Evolutionary conservation across 169 alveolate species (phyloP), one percentile per base, ranked within the genome.

Genomic region (Cryptosporidium ubiquitum): DNA sequence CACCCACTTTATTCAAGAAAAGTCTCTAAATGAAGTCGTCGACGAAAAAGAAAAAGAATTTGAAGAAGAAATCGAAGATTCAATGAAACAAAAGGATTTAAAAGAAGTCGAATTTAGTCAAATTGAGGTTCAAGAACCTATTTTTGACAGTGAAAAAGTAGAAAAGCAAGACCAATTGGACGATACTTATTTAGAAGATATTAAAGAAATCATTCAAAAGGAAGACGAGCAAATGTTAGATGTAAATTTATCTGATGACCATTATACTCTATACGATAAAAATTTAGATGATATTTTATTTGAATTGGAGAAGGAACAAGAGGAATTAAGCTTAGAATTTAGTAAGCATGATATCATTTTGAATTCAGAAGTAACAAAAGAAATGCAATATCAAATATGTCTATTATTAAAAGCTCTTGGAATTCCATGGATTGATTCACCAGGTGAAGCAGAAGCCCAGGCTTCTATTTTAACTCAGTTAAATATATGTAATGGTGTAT

Each of bases 361-460:
- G 29, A 93, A 93, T 40, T 37, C 89, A 29, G 79, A 79, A 26
- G 37, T 79, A 2, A 79, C 89, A 6, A 79, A 64, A 31, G 89
- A 79, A 39, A 79, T 79, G 58, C 71, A 79, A 31, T 95, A 93
- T 66, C 94, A 95, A 71, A 84, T 95, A 6, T 92, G 94, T 55
- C 73, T 75, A 16, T 86, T 97, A 33, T 93, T 97, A 49, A 86
- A 91, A 10, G 93, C 96, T 35, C 96, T 95, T 84, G 99, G 99
- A 14, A 91, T 97, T 23, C 99, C 99, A 1, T 96, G 92, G 91
- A 86, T 97, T 60, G 95, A 94, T n/a, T 97, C 99, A 4, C 99
- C 99, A 5, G 95, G 96, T 23, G 99, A 97, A 91, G 99, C 99
- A 14, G 99, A 97, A 84, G 97, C 99, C 18, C 98, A 97, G 55